Base-by-base conservation (phyloP, 2,329 filamentous ascomycete genomes). In the Ascochyta viciae-villosae region DNA sequence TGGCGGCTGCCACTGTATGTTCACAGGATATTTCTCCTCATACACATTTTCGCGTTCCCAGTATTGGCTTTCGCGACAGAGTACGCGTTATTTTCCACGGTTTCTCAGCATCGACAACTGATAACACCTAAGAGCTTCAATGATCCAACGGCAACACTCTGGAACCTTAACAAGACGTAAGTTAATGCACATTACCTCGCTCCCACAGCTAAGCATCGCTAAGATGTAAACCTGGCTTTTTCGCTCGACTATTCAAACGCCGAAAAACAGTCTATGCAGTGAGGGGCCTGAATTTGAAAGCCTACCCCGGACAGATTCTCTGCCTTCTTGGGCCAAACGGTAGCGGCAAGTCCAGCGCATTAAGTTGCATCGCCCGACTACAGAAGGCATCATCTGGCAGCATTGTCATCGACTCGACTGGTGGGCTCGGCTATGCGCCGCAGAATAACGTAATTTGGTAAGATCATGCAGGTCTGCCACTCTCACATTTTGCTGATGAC, bases 91-190 rank as follows among this genome's bases (percentile, higher is more conserved):
- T 67, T 68, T 49, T 65, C 60, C 2, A 68, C 63, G 3, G 60
- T 62, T 16, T 69, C 67, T 22, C 31, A 55, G n/a, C 46, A 64
- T 16, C 57, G 66, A 22, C 85, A 69, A 41, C 70, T 80, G 33
- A 50, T 39, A 19, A 31, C 27, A 19, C 58, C 62, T 9, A 33
- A 8, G 3, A 49, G 39, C 22, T 8, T 44, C 26, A 45, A 43
- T 3, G 58, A 54, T 34, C 58, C 67, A 29, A 88, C 91, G 8
- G 66, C 68, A 23, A 60, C 46, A 5, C 42, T 70, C 2, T 55
- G 57, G 1, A 54, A 43, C 3, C 65, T 70, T 33, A 56, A 55
- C 23, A 68, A 69, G 37, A 69, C 62, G 62, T 67, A 49, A 45
- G 63, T 54, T 12, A 1, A 22, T 3, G 12, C 3, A 9, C 1